Evolutionary conservation across 139 green algal species (phyloP), one percentile per base, ranked within the genome.

Genomic region (Chlorokybus atmophyticus): DNA sequence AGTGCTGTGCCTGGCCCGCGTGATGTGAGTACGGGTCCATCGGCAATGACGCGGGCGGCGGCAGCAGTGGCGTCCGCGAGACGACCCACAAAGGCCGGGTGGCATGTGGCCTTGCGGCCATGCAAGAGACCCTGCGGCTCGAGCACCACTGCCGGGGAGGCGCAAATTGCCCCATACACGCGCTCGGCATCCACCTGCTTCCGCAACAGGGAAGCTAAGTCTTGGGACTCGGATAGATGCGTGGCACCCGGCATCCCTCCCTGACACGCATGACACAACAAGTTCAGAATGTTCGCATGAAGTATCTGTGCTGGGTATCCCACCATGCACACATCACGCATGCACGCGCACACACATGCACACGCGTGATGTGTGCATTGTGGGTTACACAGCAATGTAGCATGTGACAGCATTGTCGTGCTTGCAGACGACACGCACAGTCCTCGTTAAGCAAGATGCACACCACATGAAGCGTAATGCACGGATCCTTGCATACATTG

Each of bases 181-280:
- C 62, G 64, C 3, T 70, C 75, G 25, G 67, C 41, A 3, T 48
- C n/a, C 2, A 94, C 19, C 21, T 94, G 58, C 0, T 64, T 28
- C 0, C 57, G 47, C 0, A 98, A 75, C 3, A 57, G 23, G 0
- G 38, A 35, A 1, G 35, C 30, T 5, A 71, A 57, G 7, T 31
- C 17, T 14, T 2, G 21, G 17, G 42, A 80, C 67, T 94, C 80
- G 2, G 79, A 62, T 50, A 99, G 75, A 1, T 74, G 75, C 70
- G 94, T 80, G 0, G 93, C 89, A 6, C 91, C 91, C 1, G 87
- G 86, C 83, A 94, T 94, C 29, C 89, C 90, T 1, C 90, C 90
- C 0, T 68, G 56, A n/a, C n/a, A n/a, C n/a, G n/a, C n/a, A n/a
- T n/a, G n/a, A n/a, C 5, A 65, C 19, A 3, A 44, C 25, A 10